These are phyloP conservation scores for Cyberlindnera japonica DNA, from an alignment of 805 yeast genomes.

Conservation along the genomic window DNA sequence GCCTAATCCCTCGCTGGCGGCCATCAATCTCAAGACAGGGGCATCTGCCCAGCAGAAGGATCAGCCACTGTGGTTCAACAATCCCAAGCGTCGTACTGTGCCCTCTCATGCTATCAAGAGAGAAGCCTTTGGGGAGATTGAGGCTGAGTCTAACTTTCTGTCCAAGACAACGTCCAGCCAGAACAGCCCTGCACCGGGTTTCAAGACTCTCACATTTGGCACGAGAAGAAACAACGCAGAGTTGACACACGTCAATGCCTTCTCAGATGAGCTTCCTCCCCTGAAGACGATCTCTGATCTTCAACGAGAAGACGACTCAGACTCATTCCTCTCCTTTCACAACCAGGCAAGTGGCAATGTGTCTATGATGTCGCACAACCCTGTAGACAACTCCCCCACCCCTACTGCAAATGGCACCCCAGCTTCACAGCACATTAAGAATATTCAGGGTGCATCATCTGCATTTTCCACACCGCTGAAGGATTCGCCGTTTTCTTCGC, in stretches of 20 bases:
- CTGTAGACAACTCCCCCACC: constrained; percentile 5
- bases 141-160: constrained; percentile 24
- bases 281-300: constrained; percentile 37
- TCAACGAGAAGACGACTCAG: constrained; percentile 34
- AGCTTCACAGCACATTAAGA: neutral
- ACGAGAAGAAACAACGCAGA: constrained; percentile 29
- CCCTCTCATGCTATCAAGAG: constrained; percentile 47
- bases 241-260: constrained; percentile 28
- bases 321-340: constrained; percentile 21
- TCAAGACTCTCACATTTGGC: constrained; percentile 37
- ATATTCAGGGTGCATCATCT: constrained; percentile 5
- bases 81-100: constrained; percentile 43
- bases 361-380: constrained; percentile 6
- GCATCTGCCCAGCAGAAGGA: constrained; percentile 8
- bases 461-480: constrained; percentile 22
- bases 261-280: constrained; percentile 41
- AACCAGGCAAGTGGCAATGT: constrained; percentile 14
- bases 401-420: constrained; percentile 3
- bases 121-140: constrained; percentile 23
- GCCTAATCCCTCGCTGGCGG: constrained; percentile 21
- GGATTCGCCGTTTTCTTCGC: constrained; percentile 1
- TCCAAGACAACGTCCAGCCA: constrained; percentile 17
- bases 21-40: constrained; percentile 23
- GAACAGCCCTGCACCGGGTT: constrained; percentile 26
- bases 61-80: constrained; percentile 37